Evolutionary conservation across 345 rosid species (phyloP).

Genomic region (Zanthoxylum bungeanum): DNA sequence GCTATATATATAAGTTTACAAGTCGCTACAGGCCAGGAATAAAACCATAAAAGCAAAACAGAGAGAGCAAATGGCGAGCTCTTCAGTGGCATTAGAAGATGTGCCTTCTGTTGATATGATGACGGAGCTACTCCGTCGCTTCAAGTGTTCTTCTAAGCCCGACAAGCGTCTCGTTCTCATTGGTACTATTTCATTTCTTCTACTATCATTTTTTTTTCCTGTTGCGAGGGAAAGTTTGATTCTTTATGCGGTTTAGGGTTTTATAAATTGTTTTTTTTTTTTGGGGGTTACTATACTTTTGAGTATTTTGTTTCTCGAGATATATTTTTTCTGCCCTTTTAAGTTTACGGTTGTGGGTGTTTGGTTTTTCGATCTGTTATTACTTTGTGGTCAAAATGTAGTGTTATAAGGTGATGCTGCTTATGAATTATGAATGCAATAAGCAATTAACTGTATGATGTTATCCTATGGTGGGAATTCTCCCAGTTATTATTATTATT

Average conservation of each 20-base stretch:
- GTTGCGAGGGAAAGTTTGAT: neutral
- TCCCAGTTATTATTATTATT: neutral
- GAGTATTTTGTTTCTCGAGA: neutral
- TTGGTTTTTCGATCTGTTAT: neutral
- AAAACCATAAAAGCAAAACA: too few relatives aligned
- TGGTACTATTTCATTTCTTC: constrained; percentile 34
- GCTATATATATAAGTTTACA: too few relatives aligned
- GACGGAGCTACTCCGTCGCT: constrained; percentile 85
- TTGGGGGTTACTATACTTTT: too few relatives aligned
- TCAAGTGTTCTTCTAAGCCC: constrained; percentile 76
- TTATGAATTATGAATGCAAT: neutral
- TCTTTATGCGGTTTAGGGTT: neutral
- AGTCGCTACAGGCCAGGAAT: too few relatives aligned
- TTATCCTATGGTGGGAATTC: too few relatives aligned
- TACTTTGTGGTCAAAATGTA: neutral
- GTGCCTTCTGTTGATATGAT: constrained; percentile 73
- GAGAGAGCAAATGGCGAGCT: constrained; percentile 29
- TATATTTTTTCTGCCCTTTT: neutral
- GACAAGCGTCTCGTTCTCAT: constrained; percentile 91
- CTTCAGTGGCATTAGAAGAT: constrained; percentile 52
- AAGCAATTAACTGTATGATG: neutral
- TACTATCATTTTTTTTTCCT: too few relatives aligned
- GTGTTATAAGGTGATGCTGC: neutral
- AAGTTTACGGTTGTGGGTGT: neutral
- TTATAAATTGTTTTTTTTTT: neutral